Conservation (phyloP, 2,329 filamentous ascomycete genomes). For the Aspergillus hiratsukae region DNA sequence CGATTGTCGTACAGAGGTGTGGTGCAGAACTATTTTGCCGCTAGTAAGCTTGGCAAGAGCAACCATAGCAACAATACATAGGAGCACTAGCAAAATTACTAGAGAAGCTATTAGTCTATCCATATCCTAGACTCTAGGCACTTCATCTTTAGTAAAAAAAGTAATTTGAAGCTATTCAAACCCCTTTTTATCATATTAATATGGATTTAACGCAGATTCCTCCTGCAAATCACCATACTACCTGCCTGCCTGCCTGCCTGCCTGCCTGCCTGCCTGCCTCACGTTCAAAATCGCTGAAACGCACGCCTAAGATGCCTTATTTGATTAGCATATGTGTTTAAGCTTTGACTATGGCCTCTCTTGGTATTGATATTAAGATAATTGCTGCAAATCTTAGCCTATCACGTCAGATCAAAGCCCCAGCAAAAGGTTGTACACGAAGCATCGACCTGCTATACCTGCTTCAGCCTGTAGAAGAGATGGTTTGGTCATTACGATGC, state of each 20-base stretch:
- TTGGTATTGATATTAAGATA: neutral
- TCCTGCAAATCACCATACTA: neutral
- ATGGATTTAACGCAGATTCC: neutral
- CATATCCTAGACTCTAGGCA: no score
- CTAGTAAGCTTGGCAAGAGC: no score
- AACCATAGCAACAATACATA: no score
- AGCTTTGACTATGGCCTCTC: neutral
- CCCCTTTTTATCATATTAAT: neutral
- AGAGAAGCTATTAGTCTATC: no score
- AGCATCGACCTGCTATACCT: no score
- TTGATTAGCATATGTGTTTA: neutral
- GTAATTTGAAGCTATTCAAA: neutral
- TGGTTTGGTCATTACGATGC: no score
- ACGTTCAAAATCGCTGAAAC: neutral
- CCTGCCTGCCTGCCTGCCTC: neutral
- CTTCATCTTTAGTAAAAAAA: no score
- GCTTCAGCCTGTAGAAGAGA: no score
- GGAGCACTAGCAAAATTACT: no score
- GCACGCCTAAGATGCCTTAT: neutral
- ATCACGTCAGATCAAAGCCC: neutral
- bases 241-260: neutral
- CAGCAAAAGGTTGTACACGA: no score
- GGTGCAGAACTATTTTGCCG: no score
- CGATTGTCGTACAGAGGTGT: no score
- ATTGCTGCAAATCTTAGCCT: neutral